phyloP scores from a whole-genome alignment of 306 rosid genomes.

The Hylodesmum podocarpum region DNA sequence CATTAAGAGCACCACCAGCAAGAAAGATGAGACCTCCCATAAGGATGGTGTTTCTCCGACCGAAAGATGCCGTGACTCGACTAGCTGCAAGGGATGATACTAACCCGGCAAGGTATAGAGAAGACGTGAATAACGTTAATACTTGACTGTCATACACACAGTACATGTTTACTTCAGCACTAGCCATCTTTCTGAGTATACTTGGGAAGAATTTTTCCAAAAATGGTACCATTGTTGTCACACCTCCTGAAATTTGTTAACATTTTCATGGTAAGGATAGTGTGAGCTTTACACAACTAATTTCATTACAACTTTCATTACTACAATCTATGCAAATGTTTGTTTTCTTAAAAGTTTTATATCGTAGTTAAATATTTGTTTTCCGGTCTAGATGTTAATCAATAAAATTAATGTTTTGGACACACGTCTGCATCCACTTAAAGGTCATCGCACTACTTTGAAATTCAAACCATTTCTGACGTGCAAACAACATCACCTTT shows the following conservation, averaged over 20 bases:
- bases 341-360: too few relatives aligned
- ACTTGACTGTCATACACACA: slow-evolving; percentile 66
- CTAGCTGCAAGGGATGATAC: slow-evolving; percentile 56
- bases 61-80: slow-evolving; percentile 36
- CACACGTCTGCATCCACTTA: too few relatives aligned
- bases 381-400: too few relatives aligned
- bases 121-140: slow-evolving; percentile 69
- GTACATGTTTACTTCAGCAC: slow-evolving; percentile 45
- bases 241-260: slow-evolving; percentile 48
- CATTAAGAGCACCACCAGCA: slow-evolving; percentile 61
- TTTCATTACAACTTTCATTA: too few relatives aligned
- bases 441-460: too few relatives aligned
- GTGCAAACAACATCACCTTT: too few relatives aligned
- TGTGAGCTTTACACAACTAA: too few relatives aligned
- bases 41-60: slow-evolving; percentile 57
- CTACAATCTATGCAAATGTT: too few relatives aligned
- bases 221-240: slow-evolving; percentile 66
- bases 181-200: slow-evolving; percentile 40
- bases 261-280: slow-evolving; percentile 4
- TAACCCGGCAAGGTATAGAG: slow-evolving; percentile 63
- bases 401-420: too few relatives aligned
- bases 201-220: slow-evolving; percentile 61
- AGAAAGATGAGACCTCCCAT: slow-evolving; percentile 61
- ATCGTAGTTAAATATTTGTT: too few relatives aligned
- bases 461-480: too few relatives aligned